Evolutionary conservation across 148 eudicot species (phyloP), one percentile per base, ranked within the genome.

Genomic region (Suaeda aralocaspica): DNA sequence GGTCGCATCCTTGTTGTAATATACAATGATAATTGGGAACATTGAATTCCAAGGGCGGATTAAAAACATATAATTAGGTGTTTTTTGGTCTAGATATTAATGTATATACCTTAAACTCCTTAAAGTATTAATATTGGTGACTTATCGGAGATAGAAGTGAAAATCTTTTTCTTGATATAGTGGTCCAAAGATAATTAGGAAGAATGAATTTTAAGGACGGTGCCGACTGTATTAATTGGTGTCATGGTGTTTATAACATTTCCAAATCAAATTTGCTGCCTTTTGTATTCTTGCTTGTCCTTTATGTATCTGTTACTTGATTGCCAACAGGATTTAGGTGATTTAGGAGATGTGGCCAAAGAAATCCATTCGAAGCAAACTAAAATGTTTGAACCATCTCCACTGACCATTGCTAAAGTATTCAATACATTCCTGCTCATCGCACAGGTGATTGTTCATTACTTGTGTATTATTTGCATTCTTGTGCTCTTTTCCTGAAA

Each of bases 301-400:
- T 67, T 24, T 34, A 48, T 24, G 24, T 50, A 19, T 25, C 33
- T 33, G 19, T 31, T 48, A 48, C 30, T 52, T 22, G n/a, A 14
- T 82, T 50, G 39, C 18, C 75, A 50, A 63, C 77, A 91, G 96
- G 81, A 86, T 18, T 81, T 87, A 70, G 98, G 98, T 67, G 98
- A 94, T 76, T 74, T 94, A 74, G 98, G 98, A 62, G 88, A 85
- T 64, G 98, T 94, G 59, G 98, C 98, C 15, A 87, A 84, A 80
- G 89, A 83, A 67, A 76, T 85, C 36, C 91, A 92, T 53, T 87
- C 98, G 29, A 87, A 92, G 51, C 98, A 93, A 73, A 74, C 83
- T 70, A 81, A 84, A 82, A 90, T 93, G 96, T 75, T 76, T 18
- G 89, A 84, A 82, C 97, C 97, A 30, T 78, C 83, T 75, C 82